Evolutionary conservation across 139 green algal species (phyloP), one percentile per base, ranked within the genome.

Genomic region (Haematococcus sp.): DNA sequence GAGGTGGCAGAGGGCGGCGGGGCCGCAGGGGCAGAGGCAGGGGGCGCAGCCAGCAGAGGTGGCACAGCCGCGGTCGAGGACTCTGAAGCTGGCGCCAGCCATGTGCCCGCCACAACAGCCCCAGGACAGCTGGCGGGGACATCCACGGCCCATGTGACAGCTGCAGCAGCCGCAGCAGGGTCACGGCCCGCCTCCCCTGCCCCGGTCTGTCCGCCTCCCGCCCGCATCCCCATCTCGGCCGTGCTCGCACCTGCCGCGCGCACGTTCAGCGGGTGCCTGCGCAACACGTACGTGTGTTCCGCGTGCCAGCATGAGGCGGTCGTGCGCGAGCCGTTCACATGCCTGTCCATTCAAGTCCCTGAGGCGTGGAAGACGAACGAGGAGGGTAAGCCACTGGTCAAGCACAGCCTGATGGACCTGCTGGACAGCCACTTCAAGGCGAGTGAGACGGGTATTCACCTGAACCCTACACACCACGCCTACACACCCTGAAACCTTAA

Each of bases 311-410:
- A 81, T 15, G 40, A 33, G 55, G 76, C 70, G 11, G 32, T 34
- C 0, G 33, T 84, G 7, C 74, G 78, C 32, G 88, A 93, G 81
- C 68, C 77, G 46, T 90, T 89, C 75, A 87, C 56, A 32, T 73
- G 84, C 74, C 82, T 93, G 40, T 82, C 69, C 33, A 70, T 93
- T 28, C 87, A 93, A 74, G 65, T 93, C 68, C 82, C 82, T 2
- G 23, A 78, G 7, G 22, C 22, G 22, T 33, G 49, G 4, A 27
- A 43, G 1, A 46, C 59, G 22, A 75, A 54, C 4, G 25, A 68
- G 23, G 25, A 75, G 7, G 23, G 28, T 28, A 9, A 34, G 58
- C 58, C 34, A 2, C 34, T 19, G 1, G 3, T 28, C 63, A 9
- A 56, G 28, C 20, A 43, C 15, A 43, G 46, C 17, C 43, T 81